Evolutionary conservation across 2,329 filamentous ascomycete species (phyloP), one percentile per base, ranked within the genome.

Genomic region (Pestalotiopsis sp.): DNA sequence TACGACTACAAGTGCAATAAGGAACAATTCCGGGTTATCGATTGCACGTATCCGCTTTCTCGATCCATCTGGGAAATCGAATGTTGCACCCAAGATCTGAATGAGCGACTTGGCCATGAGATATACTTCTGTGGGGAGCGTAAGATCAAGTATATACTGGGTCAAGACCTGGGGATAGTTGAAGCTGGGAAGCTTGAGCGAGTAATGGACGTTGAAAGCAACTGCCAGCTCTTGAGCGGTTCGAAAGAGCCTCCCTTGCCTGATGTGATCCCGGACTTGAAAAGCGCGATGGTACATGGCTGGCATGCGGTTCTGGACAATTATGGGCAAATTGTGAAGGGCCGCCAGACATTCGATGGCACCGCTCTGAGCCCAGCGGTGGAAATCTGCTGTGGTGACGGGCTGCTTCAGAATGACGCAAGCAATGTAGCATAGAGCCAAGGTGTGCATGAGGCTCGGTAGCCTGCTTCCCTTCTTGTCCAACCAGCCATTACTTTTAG

Each of bases 351-450:
- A 98, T 0, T 92, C 86, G 31, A 98, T 85, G 67, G 92, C 87
- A 61, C 91, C 90, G 68, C 83, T 83, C 62, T 86, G 87, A 17
- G 88, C 89, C 90, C 93, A 97, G 59, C 83, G 82, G 67, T 86
- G 86, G 13, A 98, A 80, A 72, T 97, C 93, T 12, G 90, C 91
- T 7, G 95, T 82, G 25, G 90, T 89, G n/a, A 93, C 85, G 0
- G 95, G 94, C 68, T 96, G 84, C 68, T 92, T 89, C 73, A 97
- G 83, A 31, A 97, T 83, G 60, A 96, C 75, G 49, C 90, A 90
- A 1, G 90, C 95, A 41, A 98, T 80, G 80, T 98, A 98, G 76
- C 93, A 94, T 12, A 97, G 78, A 1, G 86, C 90, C 66, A 98
- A 80, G 0, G 91, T 92, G 73, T 97, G 95, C 57, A 93, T 82